A percentile compares a stretch with the other conserved stretches of the same genome.
These are phyloP conservation scores for Cyclocybe cylindracea DNA, from an alignment of 768 basidiomycete genomes.

Conservation along the genomic window DNA sequence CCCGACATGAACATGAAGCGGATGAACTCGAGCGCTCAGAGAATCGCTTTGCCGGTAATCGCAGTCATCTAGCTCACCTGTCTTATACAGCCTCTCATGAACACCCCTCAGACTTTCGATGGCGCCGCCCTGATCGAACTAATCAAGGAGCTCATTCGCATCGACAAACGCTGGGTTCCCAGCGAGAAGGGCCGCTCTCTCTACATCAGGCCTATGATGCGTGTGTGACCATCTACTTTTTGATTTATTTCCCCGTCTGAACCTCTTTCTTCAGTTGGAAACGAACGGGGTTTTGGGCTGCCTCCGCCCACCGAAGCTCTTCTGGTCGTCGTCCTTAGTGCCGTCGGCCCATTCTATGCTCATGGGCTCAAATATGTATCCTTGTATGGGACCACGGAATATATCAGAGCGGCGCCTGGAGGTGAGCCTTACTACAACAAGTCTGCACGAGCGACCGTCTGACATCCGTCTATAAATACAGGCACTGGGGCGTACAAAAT, in stretches of 20 bases:
- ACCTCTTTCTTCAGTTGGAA: conserved; percentile 61
- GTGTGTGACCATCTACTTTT: conserved; percentile 26
- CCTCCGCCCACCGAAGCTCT: conserved; percentile 77
- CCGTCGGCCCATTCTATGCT: conserved; percentile 85
- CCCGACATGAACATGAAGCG: conserved; percentile 98
- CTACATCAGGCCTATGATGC: conserved; percentile 86
- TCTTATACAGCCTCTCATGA: neutral
- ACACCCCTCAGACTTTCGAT: conserved; percentile 63
- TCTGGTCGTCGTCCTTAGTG: conserved; percentile 83
- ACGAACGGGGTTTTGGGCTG: conserved; percentile 68
- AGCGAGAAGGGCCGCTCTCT: conserved; percentile 84
- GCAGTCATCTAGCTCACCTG: neutral
- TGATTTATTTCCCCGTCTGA: neutral
- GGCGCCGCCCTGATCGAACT: conserved; percentile 72
- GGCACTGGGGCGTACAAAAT: conserved; percentile 88
- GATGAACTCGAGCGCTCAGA: conserved; percentile 82
- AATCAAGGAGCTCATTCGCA: conserved; percentile 81
- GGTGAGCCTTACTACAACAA: conserved; percentile 41
- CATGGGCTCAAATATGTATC: conserved; percentile 89
- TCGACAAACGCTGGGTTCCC: conserved; percentile 93
- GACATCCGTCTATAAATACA: conserved; percentile 19
- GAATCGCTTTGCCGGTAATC: conserved; percentile 76
- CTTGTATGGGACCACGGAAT: conserved; percentile 81
- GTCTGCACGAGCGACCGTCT: neutral
- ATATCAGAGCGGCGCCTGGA: conserved; percentile 83